Percentiles rank a stretch among this genome's conserved stretches.
phyloP scores from a whole-genome alignment of 495 filamentous ascomycete genomes.

The Aspergillus olivimuriae region DNA sequence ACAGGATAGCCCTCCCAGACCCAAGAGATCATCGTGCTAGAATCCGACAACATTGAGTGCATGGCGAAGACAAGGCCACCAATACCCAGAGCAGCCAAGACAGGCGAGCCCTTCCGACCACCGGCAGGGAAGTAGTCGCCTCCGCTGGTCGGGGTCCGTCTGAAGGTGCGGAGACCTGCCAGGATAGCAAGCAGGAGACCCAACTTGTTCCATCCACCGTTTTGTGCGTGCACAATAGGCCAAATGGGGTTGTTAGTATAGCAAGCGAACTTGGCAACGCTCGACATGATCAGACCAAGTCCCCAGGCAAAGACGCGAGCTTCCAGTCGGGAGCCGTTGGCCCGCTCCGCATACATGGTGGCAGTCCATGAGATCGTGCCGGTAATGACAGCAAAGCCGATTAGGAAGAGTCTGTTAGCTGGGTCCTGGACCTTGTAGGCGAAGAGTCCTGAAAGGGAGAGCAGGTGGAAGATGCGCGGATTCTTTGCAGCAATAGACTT shows the following conservation, averaged over 20 bases:
- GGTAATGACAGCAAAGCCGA: constrained; percentile 71
- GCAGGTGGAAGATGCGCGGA: constrained; percentile 60
- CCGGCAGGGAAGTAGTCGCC: constrained; percentile 43
- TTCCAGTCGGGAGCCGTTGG: constrained; percentile 70
- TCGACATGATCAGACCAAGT: constrained; percentile 77
- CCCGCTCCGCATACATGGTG: constrained; percentile 69
- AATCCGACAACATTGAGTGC: constrained; percentile 91
- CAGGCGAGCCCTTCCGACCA: constrained; percentile 57
- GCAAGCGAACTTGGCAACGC: constrained; percentile 87
- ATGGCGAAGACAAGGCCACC: constrained; percentile 84
- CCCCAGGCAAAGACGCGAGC: constrained; percentile 72
- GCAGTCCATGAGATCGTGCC: constrained; percentile 77
- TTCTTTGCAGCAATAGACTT: constrained; percentile 63
- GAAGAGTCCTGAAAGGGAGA: constrained; percentile 71
- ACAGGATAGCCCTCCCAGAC: constrained; percentile 98
- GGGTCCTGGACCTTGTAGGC: constrained; percentile 73
- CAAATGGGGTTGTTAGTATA: constrained; percentile 97
- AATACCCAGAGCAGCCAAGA: constrained; percentile 70
- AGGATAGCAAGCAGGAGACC: constrained; percentile 72
- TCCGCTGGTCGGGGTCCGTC: constrained; percentile 46
- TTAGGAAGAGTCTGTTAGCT: constrained; percentile 69
- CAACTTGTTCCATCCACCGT: constrained; percentile 88
- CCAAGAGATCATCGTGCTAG: constrained; percentile 98
- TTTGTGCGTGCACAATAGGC: constrained; percentile 82
- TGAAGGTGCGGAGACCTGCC: constrained; percentile 64